Base-by-base conservation (phyloP, 2,329 filamentous ascomycete species). In the Fusarium fujikuroi region DNA sequence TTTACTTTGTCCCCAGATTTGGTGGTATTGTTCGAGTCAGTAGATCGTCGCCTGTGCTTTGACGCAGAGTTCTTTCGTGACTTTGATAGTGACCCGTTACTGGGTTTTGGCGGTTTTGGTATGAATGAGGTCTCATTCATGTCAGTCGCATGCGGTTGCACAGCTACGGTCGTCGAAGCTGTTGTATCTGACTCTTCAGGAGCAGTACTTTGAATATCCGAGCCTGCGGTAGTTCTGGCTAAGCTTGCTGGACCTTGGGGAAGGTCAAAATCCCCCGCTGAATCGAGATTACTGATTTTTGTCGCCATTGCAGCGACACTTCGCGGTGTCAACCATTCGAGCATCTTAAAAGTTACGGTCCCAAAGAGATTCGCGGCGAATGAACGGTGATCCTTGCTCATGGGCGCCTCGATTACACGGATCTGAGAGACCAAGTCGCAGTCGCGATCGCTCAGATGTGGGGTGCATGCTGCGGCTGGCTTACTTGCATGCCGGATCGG, bases 321-420 rank as follows among this genome's bases (percentile, higher is more conserved):
- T 61, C 85, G 85, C 1, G 90, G 90, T 3, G 90, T 90, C n/a
- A 92, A 81, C 90, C 90, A 92, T 78, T 92, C 91, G 7, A 92
- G 76, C 89, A 92, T 92, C 76, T 90, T 92, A 79, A 92, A 90
- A 16, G 91, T 87, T 16, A 88, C 88, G 1, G 90, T 91, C 11
- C 87, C 89, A 75, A 92, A 92, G 12, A 92, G 83, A 70, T 91
- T 91, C 11, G 88, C 88, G 12, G 89, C 87, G 76, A 91, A 90
- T 0, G 89, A 90, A 10, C 89, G 84, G 73, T 90, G 86, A 70
- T 91, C 89, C 67, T 87, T 89, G 72, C 81, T 87, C 16, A 82
- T 77, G 3, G 85, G 83, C 43, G 83, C 82, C 71, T 90, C 88
- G 4, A 79, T 78, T 4, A 89, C 79, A 8, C 75, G 80, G 47